phyloP scores from a whole-genome alignment of 2,329 filamentous ascomycete species.

The Hysterium pulicare region DNA sequence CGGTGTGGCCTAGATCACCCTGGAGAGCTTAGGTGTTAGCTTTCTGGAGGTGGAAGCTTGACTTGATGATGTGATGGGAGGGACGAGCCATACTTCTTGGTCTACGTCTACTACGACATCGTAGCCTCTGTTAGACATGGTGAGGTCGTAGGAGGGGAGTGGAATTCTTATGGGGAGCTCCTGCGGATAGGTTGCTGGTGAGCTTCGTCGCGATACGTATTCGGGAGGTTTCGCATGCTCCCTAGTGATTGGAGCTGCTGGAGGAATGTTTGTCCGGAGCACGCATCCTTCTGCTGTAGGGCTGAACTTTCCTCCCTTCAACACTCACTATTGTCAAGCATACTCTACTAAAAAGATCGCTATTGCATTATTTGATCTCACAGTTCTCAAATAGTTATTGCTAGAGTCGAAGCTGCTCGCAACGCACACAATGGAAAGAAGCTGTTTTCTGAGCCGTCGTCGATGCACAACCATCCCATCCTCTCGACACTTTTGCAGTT shows the following conservation, averaged over 20 bases:
- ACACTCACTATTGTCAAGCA: too few species aligned
- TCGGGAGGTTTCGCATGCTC: background rate
- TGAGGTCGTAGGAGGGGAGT: background rate
- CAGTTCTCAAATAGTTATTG: too few species aligned
- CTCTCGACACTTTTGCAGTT: too few species aligned
- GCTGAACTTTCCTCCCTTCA: too few species aligned
- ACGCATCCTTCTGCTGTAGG: too few species aligned
- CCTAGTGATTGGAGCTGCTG: background rate
- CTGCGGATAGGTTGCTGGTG: background rate
- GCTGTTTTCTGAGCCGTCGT: too few species aligned
- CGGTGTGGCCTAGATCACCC: constrained; percentile 96
- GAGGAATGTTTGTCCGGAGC: too few species aligned
- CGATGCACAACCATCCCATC: too few species aligned
- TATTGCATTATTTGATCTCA: too few species aligned
- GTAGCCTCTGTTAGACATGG: constrained; percentile 82
- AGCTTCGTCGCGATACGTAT: background rate
- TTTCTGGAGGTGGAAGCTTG: background rate
- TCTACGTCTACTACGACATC: constrained; percentile 98
- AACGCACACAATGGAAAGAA: too few species aligned
- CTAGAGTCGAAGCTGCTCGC: too few species aligned
- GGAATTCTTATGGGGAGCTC: background rate
- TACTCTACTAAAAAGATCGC: too few species aligned
- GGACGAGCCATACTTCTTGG: constrained; percentile 69
- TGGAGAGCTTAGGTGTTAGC: constrained; percentile 40
- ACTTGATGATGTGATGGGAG: background rate